Evolutionary conservation across 495 filamentous ascomycete genomes (phyloP), one percentile per base, ranked within the genome.

Genomic region (Neurospora sp.): DNA sequence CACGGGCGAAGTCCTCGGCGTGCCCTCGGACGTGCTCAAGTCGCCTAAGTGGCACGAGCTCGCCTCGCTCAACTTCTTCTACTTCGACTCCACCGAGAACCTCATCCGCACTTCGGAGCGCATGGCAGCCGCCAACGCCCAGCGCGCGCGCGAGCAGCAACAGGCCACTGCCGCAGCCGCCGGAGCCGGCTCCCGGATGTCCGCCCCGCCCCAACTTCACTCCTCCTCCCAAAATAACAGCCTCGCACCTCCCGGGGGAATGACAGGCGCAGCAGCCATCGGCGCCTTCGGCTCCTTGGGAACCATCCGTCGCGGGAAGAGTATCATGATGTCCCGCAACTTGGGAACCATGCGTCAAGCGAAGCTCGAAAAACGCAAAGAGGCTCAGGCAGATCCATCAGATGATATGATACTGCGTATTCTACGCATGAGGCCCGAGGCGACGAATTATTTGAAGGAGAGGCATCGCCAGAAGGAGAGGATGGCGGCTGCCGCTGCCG

Each of bases 371-470:
- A 98, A 97, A 82, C 87, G 96, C 70, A 93, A 92, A 74, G 95
- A 98, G 78, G 93, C 93, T 14, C 96, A 99, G 80, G 95, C 96
- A 4, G 96, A 98, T 75, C 94, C 96, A 8, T 97, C 91, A 79
- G 96, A 99, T 79, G 96, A 99, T 79, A 98, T 98, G 92, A 98
- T 99, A 74, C 82, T 99, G 45, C 88, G 96, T 16, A 98, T 99
- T 74, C 81, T 99, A 75, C 89, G 96, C 69, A 99, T 99, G 96
- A 86, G 96, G 69, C 94, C 94, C 17, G 96, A 98, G 84, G 96
- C 96, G n/a, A 89, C 90, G 48, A 83, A 87, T 44, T 99, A 99
- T 83, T 84, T 99, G 69, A 92, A 90, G 71, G 94, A 98, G 81
- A 85, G 96, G 27, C 94, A 92, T 78, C 88, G 96, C 72, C 96